Conservation (phyloP, 2,329 filamentous ascomycete genomes). For the Chaetothyriales sp. region DNA sequence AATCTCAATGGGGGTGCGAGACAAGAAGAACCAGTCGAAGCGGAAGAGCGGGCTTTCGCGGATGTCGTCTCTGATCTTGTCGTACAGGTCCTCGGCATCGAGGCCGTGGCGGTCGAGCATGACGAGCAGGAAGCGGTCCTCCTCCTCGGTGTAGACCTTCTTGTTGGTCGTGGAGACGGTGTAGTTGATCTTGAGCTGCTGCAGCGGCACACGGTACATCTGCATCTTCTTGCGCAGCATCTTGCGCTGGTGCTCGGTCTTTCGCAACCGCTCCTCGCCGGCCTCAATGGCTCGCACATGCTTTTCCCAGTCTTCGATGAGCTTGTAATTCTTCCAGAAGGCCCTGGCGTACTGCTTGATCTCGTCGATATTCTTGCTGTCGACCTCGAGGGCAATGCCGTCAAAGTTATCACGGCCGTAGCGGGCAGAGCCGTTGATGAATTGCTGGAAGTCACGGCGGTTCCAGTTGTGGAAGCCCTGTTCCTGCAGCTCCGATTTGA, state of each 20-base stretch:
- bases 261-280: constrained; percentile 77
- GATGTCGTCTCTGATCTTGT: constrained; percentile 93
- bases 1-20: constrained; percentile 82
- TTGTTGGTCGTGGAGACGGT: constrained; percentile 98
- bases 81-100: constrained; percentile 79
- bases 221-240: constrained; percentile 90
- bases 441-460: constrained; percentile 93
- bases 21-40: constrained; percentile 99
- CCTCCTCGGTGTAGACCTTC: constrained; percentile 97
- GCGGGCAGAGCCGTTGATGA: constrained; percentile 87
- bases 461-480: constrained; percentile 94
- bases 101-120: constrained; percentile 86
- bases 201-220: constrained; percentile 90
- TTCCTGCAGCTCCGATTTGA: constrained; percentile 68
- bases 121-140: constrained; percentile 88
- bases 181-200: constrained; percentile 98
- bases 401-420: constrained; percentile 79
- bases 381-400: constrained; percentile 74
- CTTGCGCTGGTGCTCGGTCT: constrained; percentile 83
- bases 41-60: constrained; percentile 87
- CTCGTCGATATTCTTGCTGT: constrained; percentile 74
- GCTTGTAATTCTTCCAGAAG: constrained; percentile 90
- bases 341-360: constrained; percentile 79
- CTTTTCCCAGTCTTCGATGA: constrained; percentile 80
- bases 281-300: constrained; percentile 81